Evolutionary conservation across 257 asterid genomes (phyloP).

Genomic region (Eucommia ulmoides): DNA sequence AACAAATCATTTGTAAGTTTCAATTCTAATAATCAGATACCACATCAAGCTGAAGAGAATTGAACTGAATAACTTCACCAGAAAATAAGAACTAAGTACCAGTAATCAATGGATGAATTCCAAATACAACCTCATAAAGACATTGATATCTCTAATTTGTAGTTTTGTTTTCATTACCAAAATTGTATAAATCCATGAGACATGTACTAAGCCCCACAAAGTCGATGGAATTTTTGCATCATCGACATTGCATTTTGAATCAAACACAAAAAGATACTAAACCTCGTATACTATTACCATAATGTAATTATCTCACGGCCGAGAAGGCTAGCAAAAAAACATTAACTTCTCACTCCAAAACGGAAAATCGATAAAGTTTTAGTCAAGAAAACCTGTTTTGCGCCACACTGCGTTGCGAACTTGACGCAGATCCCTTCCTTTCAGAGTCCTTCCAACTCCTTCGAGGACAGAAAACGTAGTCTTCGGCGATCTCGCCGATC

Average conservation of each 20-base stretch:
- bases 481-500: constrained; percentile 30
- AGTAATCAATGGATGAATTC: too few relatives aligned
- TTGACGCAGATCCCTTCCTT: constrained; percentile 86
- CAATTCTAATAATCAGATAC: too few relatives aligned
- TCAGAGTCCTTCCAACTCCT: constrained; percentile 79
- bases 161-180: too few relatives aligned
- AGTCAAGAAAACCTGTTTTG: constrained; percentile 74
- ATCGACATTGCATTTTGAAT: background rate
- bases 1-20: too few relatives aligned
- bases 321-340: background rate
- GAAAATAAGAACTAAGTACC: too few relatives aligned
- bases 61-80: too few relatives aligned
- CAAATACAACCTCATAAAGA: too few relatives aligned
- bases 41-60: too few relatives aligned
- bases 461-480: constrained; percentile 68
- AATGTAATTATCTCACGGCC: background rate
- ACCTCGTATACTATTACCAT: background rate
- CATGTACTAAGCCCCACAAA: too few relatives aligned
- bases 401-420: constrained; percentile 87
- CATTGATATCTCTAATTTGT: too few relatives aligned
- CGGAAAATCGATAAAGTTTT: background rate
- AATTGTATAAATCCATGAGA: too few relatives aligned
- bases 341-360: background rate
- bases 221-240: too few relatives aligned
- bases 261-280: background rate